Conservation (phyloP, 2,329 filamentous ascomycete genomes). For the Akanthomyces lecanii region DNA sequence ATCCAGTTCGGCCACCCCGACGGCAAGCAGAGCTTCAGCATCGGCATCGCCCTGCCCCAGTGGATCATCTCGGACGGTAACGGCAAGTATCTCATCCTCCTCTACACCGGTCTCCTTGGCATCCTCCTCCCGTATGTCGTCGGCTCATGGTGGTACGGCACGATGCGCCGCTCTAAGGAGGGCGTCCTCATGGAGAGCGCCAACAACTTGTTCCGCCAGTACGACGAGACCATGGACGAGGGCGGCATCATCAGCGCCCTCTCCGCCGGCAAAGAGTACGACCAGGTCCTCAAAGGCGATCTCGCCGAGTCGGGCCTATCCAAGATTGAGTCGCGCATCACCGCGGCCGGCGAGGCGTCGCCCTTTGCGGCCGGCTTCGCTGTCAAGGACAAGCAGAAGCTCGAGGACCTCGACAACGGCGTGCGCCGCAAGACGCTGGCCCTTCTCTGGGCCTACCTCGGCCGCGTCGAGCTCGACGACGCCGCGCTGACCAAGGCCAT, state of each 20-base stretch:
- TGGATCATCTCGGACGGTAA: constrained; percentile 91
- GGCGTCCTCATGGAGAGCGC: constrained; percentile 89
- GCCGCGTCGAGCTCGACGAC: constrained; percentile 80
- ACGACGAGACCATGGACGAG: constrained; percentile 77
- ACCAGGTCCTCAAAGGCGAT: constrained; percentile 68
- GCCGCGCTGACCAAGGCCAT: constrained; percentile 75
- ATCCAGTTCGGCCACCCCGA: constrained; percentile 94
- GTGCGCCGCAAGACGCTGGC: constrained; percentile 80
- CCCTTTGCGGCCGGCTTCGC: constrained; percentile 56
- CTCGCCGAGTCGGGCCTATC: constrained; percentile 76
- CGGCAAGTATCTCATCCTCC: constrained; percentile 87
- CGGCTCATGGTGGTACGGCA: constrained; percentile 98
- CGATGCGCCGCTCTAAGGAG: constrained; percentile 87
- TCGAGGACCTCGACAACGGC: constrained; percentile 77
- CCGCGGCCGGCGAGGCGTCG: constrained; percentile 54
- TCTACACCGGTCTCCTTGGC: constrained; percentile 84
- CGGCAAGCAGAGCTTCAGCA: constrained; percentile 96
- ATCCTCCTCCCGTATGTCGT: constrained; percentile 90
- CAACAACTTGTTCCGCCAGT: constrained; percentile 91
- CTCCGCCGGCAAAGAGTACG: constrained; percentile 83
- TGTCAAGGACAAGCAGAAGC: constrained; percentile 67
- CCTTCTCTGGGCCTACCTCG: constrained; percentile 92
- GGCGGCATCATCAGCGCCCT: constrained; percentile 75
- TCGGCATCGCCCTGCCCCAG: constrained; percentile 91
- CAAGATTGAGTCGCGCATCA: constrained; percentile 77